Base-by-base conservation (phyloP, 495 filamentous ascomycete genomes). In the Penicillium alfredii region DNA sequence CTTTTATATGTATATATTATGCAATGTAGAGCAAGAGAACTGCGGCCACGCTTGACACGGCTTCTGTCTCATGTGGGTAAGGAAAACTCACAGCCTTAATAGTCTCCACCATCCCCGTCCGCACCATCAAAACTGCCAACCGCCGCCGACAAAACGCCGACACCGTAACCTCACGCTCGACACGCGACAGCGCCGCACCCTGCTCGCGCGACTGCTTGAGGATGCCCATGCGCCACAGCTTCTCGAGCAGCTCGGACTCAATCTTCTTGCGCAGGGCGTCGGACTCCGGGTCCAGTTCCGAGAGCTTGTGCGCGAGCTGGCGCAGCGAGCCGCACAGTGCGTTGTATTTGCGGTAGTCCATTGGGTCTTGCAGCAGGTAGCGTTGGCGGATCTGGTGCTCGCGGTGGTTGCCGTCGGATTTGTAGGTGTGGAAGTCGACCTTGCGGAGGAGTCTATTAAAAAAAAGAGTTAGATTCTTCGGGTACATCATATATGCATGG, bases 381-480 rank as follows among this genome's bases (percentile, higher is more conserved):
- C 88, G 82, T 34, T 87, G 79, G 35, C 80, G 72, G 41, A 97
- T 74, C 45, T 77, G 70, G 45, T 86, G 75, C 55, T 82, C 82
- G 59, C 89, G 79, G 71, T 98, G 93, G 45, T 73, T 66, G 54
- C 80, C 72, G 67, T 98, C 90, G 53, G 80, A 80, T 65, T 88
- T 87, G 72, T 90, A 97, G 55, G 81, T 89, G 48, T 87, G 79
- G 66, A 98, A 92, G 63, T 98, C 88, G 61, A 93, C 88, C 68
- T 97, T 98, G 39, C 80, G 77, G 56, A 96, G 81, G 51, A 86
- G 75, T 58, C 71, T 76, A n/a, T n/a, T n/a, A n/a, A n/a, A n/a
- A n/a, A n/a, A n/a, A n/a, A n/a, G n/a, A n/a, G n/a, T n/a, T n/a
- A n/a, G n/a, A n/a, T n/a, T n/a, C n/a, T n/a, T n/a, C n/a, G n/a